Conservation (phyloP, 805 yeast genomes). For the Yamadazyma paraphyllophila region DNA sequence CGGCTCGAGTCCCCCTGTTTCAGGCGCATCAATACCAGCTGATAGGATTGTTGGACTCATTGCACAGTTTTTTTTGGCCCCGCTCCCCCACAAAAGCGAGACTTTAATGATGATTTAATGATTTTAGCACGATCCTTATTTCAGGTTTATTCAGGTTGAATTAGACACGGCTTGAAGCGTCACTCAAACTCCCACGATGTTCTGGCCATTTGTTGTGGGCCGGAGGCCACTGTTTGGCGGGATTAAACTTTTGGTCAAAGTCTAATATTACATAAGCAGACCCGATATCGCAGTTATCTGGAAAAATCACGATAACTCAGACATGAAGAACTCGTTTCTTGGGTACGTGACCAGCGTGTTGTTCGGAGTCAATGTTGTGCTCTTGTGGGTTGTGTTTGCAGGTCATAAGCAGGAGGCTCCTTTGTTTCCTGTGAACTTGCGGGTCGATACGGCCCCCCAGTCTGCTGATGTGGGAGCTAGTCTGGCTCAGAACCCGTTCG, state of each 20-base stretch:
- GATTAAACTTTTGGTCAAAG: too few species aligned
- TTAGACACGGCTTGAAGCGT: too few species aligned
- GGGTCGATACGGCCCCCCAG: too few species aligned
- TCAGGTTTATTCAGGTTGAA: too few species aligned
- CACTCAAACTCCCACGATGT: too few species aligned
- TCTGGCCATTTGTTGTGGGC: too few species aligned
- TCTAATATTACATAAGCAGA: not conserved
- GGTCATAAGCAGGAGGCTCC: not conserved
- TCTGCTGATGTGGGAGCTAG: too few species aligned
- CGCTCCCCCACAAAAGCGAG: not conserved
- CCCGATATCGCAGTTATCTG: not conserved
- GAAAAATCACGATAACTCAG: not conserved
- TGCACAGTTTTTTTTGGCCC: not conserved
- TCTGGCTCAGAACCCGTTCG: slow-evolving; percentile 1
- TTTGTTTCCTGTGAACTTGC: too few species aligned
- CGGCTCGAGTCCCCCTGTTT: not conserved
- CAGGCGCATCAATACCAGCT: not conserved
- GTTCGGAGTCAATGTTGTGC: not conserved
- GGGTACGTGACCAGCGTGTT: slow-evolving; percentile 1
- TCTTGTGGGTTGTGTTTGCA: not conserved
- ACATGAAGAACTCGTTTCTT: not conserved
- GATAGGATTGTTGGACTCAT: not conserved
- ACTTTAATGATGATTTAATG: too few species aligned
- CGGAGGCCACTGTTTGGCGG: too few species aligned
- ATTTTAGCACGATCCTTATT: too few species aligned